A percentile compares a stretch with the other conserved stretches of the same genome.
phyloP scores from a whole-genome alignment of 2,329 filamentous ascomycete genomes.

The Pseudogymnoascus sp. region DNA sequence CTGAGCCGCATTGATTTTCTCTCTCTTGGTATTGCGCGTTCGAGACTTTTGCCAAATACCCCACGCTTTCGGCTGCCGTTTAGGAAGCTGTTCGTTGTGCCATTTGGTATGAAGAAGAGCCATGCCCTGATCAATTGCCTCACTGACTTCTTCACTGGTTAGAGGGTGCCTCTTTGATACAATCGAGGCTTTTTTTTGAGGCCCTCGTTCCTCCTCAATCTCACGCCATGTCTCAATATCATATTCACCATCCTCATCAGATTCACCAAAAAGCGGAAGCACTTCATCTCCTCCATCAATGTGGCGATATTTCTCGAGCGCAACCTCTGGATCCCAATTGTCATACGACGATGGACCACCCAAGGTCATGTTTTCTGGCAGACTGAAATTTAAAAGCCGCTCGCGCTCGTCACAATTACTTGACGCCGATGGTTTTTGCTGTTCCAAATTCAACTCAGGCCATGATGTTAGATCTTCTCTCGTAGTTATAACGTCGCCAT shows the following conservation, averaged over 20 bases:
- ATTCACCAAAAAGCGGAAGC: slow-evolving; percentile 47
- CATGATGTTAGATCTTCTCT: slow-evolving; percentile 23
- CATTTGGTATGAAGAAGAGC: slow-evolving; percentile 43
- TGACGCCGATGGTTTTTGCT: neutral
- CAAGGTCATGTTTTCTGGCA: slow-evolving; percentile 14
- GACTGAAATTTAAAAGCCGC: slow-evolving; percentile 3
- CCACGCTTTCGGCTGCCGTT: slow-evolving; percentile 47
- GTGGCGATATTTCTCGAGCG: slow-evolving; percentile 34
- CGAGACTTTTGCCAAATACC: slow-evolving; percentile 52
- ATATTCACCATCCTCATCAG: slow-evolving; percentile 40
- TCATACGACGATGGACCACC: slow-evolving; percentile 12
- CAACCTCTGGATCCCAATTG: slow-evolving; percentile 16
- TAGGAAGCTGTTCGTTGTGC: slow-evolving; percentile 48
- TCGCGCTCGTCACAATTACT: neutral
- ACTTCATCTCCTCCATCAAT: slow-evolving; percentile 33
- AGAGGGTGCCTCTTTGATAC: slow-evolving; percentile 28
- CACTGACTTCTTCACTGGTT: slow-evolving; percentile 38
- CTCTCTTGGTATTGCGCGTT: slow-evolving; percentile 30
- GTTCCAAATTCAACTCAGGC: slow-evolving; percentile 23
- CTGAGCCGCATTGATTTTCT: slow-evolving; percentile 37
- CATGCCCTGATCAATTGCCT: slow-evolving; percentile 46
- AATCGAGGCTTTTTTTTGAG: slow-evolving; percentile 28
- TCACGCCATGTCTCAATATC: slow-evolving; percentile 53
- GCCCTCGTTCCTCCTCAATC: slow-evolving; percentile 44
- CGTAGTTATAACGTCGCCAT: slow-evolving; percentile 18